phyloP scores from a whole-genome alignment of 2,329 filamentous ascomycete genomes.

The Elsinoe australis region DNA sequence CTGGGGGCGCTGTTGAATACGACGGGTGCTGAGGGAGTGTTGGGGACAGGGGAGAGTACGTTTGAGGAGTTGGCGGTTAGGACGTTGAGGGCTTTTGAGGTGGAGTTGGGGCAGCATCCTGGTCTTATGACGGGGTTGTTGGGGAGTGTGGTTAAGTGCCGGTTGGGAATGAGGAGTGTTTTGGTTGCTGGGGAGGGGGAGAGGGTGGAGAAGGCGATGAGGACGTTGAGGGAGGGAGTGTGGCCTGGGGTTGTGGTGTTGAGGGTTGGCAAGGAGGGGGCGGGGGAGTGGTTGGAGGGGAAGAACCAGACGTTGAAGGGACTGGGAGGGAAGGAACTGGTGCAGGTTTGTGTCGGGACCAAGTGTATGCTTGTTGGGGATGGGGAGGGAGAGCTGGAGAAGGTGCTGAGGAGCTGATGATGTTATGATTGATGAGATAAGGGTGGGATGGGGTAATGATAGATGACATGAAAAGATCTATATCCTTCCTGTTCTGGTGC shows the following conservation, averaged over 20 bases:
- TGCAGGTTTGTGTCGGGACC: conserved; percentile 42
- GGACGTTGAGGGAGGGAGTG: conserved; percentile 34
- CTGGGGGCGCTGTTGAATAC: conserved; percentile 57
- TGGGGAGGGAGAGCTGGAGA: conserved; percentile 18
- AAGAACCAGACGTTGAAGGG: conserved; percentile 43
- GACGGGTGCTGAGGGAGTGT: neutral
- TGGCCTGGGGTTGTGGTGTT: conserved; percentile 33
- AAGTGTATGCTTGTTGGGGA: conserved; percentile 28
- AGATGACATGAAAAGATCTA: conserved; percentile 1
- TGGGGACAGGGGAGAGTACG: neutral
- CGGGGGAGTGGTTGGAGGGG: conserved; percentile 42
- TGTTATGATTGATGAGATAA: conserved; percentile 12
- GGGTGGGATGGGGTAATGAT: conserved; percentile 3
- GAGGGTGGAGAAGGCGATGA: conserved; percentile 36
- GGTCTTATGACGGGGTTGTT: conserved; percentile 83
- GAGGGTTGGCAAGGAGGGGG: conserved; percentile 32
- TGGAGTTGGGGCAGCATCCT: conserved; percentile 85
- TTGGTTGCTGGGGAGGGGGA: conserved; percentile 47
- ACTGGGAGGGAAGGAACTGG: conserved; percentile 36
- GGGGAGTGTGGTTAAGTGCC: conserved; percentile 63
- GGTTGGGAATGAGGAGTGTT: conserved; percentile 58
- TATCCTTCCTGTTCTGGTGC: no score
- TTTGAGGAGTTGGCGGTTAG: conserved; percentile 59
- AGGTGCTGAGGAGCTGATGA: conserved; percentile 7
- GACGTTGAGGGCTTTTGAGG: conserved; percentile 78